Percentiles rank a stretch among this genome's conserved stretches.
Conservation (phyloP, 768 basidiomycete species). For the Suillus placidus region DNA sequence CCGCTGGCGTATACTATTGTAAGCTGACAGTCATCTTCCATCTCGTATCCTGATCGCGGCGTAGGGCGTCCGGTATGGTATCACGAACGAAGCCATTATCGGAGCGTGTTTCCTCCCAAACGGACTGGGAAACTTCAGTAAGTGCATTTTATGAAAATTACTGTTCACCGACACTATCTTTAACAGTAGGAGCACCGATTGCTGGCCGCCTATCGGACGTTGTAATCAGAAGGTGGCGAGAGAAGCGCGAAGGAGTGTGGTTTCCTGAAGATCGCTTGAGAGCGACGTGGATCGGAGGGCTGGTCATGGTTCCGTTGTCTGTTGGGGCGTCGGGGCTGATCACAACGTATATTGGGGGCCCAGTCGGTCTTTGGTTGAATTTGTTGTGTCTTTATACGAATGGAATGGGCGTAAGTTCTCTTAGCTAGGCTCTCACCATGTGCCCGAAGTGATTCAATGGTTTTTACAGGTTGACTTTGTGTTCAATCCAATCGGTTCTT, state of each 20-base stretch:
- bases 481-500: not conserved
- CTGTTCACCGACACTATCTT: not conserved
- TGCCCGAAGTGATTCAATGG: not conserved
- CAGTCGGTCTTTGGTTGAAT: slow-evolving; percentile 48
- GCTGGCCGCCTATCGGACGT: slow-evolving; percentile 59
- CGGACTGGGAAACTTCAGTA: slow-evolving; percentile 63
- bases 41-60: not conserved
- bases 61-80: slow-evolving; percentile 58
- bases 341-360: slow-evolving; percentile 49
- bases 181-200: slow-evolving; percentile 56
- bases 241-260: slow-evolving; percentile 53
- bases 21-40: slow-evolving; percentile 19
- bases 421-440: not conserved
- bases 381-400: slow-evolving; percentile 57
- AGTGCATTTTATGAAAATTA: slow-evolving; percentile 23
- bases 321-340: slow-evolving; percentile 48
- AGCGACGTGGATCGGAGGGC: slow-evolving; percentile 45
- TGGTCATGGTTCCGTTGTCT: slow-evolving; percentile 51
- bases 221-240: slow-evolving; percentile 47
- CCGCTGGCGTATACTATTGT: slow-evolving; percentile 66
- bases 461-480: not conserved
- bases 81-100: slow-evolving; percentile 57
- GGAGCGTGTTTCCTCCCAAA: slow-evolving; percentile 61
- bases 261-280: slow-evolving; percentile 65
- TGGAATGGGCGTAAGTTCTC: slow-evolving; percentile 54